Evolutionary conservation across 768 basidiomycete species (phyloP).

Genomic region (Russula olivacea): DNA sequence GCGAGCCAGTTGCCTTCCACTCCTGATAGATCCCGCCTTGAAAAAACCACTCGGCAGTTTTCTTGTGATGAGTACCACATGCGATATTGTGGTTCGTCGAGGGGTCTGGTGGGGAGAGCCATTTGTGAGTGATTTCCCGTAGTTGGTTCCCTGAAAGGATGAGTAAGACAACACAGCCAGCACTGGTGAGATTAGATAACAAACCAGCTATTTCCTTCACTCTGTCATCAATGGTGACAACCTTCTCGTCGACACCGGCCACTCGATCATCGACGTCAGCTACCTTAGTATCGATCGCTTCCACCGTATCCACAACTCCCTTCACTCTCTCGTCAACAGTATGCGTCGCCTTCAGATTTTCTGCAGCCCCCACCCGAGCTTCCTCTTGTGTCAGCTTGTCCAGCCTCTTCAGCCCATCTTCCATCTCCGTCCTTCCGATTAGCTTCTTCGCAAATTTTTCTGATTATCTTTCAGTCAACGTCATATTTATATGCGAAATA

Average conservation of each 20-base stretch:
- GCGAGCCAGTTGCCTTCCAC: neutral
- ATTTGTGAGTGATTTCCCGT: neutral
- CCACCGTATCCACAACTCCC: neutral
- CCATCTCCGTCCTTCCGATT: neutral
- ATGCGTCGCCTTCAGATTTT: neutral
- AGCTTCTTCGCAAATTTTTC: neutral
- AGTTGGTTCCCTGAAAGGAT: neutral
- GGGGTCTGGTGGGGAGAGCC: constrained; percentile 11
- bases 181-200: neutral
- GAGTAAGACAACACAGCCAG: neutral
- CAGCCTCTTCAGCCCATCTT: neutral
- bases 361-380: neutral
- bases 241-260: neutral
- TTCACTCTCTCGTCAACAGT: neutral
- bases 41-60: neutral
- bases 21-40: neutral
- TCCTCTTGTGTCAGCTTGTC: neutral
- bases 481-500: neutral
- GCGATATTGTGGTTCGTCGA: neutral
- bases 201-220: neutral
- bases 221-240: neutral
- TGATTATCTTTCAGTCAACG: neutral
- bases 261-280: neutral
- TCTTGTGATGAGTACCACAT: neutral
- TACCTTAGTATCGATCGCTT: neutral